phyloP scores from a whole-genome alignment of 345 rosid genomes.

The Acer campestre region DNA sequence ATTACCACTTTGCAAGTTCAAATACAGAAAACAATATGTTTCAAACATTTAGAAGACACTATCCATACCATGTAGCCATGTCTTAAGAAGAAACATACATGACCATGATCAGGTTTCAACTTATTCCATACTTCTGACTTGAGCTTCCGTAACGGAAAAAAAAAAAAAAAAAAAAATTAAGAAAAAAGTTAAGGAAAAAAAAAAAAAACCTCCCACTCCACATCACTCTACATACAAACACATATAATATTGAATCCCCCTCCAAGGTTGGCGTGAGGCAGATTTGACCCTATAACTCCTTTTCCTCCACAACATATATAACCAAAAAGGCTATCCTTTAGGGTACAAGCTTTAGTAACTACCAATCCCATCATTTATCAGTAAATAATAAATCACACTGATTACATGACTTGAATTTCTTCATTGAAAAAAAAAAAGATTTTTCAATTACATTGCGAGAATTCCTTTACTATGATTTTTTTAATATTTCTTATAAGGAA shows the following conservation, averaged over 20 bases:
- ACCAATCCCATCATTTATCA: background rate
- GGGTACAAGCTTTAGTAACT: background rate
- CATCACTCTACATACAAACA: background rate
- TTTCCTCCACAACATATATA: background rate
- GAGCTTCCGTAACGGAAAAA: background rate
- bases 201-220: background rate
- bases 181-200: too few species aligned
- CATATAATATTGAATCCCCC: background rate
- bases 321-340: background rate
- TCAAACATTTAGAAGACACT: slow-evolving; percentile 1
- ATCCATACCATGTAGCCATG: background rate
- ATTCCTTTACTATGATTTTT: background rate
- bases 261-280: background rate
- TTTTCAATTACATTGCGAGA: background rate
- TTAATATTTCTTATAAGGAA: background rate
- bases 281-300: background rate
- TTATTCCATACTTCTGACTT: background rate
- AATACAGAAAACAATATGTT: background rate
- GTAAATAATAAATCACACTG: background rate
- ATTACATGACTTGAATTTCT: background rate
- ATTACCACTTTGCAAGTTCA: background rate
- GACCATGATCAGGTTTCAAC: background rate
- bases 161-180: too few species aligned
- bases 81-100: background rate
- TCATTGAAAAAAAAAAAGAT: background rate